These are phyloP conservation scores for Magnaporthiopsis poae DNA, from an alignment of 2,329 filamentous ascomycete genomes.

Conservation along the genomic window DNA sequence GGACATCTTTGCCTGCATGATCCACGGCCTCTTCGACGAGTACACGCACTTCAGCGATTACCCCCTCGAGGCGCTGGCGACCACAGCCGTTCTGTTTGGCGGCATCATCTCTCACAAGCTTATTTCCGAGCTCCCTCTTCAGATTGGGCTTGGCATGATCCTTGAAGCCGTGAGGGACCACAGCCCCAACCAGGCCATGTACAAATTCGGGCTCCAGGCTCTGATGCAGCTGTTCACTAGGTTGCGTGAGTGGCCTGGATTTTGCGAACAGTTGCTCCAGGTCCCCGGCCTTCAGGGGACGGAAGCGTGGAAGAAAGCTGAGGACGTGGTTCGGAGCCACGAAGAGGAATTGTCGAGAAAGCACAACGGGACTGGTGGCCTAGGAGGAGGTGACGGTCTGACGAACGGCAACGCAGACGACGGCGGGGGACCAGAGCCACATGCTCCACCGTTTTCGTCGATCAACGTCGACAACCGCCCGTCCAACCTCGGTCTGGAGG, in stretches of 20 bases:
- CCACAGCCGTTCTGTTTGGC: conserved; percentile 90
- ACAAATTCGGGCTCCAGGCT: conserved; percentile 93
- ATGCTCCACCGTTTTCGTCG: conserved; percentile 63
- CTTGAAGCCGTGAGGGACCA: conserved; percentile 89
- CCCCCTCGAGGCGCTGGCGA: conserved; percentile 87
- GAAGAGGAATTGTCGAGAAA: conserved; percentile 50
- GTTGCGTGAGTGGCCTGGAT: conserved; percentile 88
- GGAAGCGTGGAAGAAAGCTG: conserved; percentile 71
- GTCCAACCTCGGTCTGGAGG: conserved; percentile 57
- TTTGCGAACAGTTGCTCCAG: conserved; percentile 74
- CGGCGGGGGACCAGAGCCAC: conserved; percentile 44
- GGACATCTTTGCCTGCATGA: conserved; percentile 96
- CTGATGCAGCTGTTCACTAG: conserved; percentile 77
- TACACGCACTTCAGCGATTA: conserved; percentile 93
- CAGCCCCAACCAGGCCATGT: conserved; percentile 77
- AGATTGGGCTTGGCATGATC: conserved; percentile 94
- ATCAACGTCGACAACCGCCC: conserved; percentile 65
- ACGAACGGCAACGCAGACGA: conserved; percentile 66
- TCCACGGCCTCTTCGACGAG: conserved; percentile 93
- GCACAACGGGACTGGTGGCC: conserved; percentile 39
- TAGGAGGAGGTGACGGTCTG: conserved; percentile 38
- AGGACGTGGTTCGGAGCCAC: conserved; percentile 65
- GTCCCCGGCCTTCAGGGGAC: conserved; percentile 76
- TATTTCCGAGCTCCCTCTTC: conserved; percentile 78
- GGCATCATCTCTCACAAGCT: conserved; percentile 92